phyloP scores from a whole-genome alignment of 2,329 filamentous ascomycete genomes.

The Diaporthe amygdali region DNA sequence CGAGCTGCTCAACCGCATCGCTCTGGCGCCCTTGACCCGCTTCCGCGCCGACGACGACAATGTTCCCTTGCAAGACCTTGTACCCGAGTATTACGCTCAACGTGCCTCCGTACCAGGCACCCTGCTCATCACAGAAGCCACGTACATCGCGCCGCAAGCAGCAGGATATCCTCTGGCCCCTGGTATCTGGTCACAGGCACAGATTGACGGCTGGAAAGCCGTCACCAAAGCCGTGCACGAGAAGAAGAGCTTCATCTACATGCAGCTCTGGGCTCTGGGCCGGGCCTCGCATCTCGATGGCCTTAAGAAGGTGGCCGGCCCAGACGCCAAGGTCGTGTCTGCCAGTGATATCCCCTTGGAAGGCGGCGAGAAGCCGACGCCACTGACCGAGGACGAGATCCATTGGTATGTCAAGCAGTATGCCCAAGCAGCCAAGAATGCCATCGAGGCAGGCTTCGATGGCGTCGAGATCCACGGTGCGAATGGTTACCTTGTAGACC shows the following conservation, averaged over 20 bases:
- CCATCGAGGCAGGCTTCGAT: conserved; percentile 59
- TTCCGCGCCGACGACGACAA: conserved; percentile 50
- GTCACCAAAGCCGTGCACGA: conserved; percentile 67
- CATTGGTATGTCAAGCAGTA: conserved; percentile 37
- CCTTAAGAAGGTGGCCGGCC: conserved; percentile 26
- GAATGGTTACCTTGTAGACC: conserved; percentile 52
- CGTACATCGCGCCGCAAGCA: conserved; percentile 44
- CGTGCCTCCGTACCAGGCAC: conserved; percentile 46
- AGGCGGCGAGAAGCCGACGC: conserved; percentile 41
- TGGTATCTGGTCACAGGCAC: conserved; percentile 59
- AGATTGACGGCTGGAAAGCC: conserved; percentile 62
- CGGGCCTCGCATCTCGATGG: conserved; percentile 43
- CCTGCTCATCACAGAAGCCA: conserved; percentile 50
- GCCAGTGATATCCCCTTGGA: conserved; percentile 51
- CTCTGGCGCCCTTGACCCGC: conserved; percentile 58
- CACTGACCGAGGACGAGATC: conserved; percentile 49
- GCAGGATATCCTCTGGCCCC: conserved; percentile 53
- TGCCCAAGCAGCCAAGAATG: conserved; percentile 41
- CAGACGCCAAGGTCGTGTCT: conserved; percentile 40
- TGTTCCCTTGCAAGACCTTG: conserved; percentile 33
- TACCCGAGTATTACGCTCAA: conserved; percentile 49
- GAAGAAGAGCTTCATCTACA: conserved; percentile 63
- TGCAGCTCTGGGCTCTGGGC: conserved; percentile 61
- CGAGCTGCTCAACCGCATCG: conserved; percentile 54
- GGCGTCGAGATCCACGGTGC: conserved; percentile 47